These are phyloP conservation scores for Phlyctochytrium bullatum DNA, from an alignment of 192 early-diverging fungal species.

Conservation along the genomic window DNA sequence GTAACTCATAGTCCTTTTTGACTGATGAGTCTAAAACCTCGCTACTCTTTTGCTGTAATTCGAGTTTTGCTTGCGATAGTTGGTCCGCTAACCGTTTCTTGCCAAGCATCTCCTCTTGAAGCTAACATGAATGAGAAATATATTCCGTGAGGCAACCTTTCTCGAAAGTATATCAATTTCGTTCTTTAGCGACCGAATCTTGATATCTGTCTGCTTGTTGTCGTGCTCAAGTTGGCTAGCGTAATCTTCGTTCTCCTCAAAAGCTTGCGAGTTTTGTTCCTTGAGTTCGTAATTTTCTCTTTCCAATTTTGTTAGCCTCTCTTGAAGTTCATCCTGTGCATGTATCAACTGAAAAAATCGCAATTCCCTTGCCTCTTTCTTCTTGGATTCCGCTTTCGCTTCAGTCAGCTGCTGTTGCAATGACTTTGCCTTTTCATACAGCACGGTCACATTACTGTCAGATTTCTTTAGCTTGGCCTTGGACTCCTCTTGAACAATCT, in stretches of 20 bases:
- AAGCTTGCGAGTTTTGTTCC: not conserved
- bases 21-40: too few species aligned
- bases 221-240: not conserved
- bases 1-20: too few species aligned
- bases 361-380: not conserved
- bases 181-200: not conserved
- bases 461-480: conserved; percentile 32
- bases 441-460: conserved; percentile 58
- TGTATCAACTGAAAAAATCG: not conserved
- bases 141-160: too few species aligned
- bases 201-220: not conserved
- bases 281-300: not conserved
- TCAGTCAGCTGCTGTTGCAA: conserved; percentile 21
- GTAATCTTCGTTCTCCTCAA: not conserved
- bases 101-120: too few species aligned
- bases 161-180: too few species aligned
- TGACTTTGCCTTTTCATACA: conserved; percentile 55
- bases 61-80: too few species aligned
- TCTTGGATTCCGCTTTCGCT: conserved; percentile 23
- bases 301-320: not conserved
- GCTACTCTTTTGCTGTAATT: too few species aligned
- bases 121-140: too few species aligned
- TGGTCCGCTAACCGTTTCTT: too few species aligned
- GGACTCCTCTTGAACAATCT: not conserved
- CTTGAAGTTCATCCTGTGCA: conserved; percentile 18